Conservation (phyloP, 805 yeast genomes). For the Nakazawaea peltata region DNA sequence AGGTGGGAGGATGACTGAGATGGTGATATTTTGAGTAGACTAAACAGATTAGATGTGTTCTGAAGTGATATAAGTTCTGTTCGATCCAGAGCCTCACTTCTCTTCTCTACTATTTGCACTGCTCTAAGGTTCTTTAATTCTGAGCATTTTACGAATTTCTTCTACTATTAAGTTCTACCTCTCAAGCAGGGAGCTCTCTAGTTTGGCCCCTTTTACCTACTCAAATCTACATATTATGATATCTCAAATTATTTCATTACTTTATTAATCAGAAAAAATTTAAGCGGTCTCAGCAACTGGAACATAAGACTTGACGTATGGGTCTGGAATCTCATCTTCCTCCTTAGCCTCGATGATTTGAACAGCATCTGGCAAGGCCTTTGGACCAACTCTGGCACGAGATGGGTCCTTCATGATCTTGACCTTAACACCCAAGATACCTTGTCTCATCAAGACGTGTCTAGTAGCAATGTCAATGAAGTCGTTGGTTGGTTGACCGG, state of each 20-base stretch:
- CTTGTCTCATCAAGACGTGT: conserved; percentile 99
- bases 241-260: neutral
- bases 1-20: no score
- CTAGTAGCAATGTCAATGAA: conserved; percentile 98
- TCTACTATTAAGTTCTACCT: no score
- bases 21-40: no score
- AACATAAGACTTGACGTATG: conserved; percentile 74
- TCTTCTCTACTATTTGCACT: no score
- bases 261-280: neutral
- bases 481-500: conserved; percentile 99
- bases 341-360: conserved; percentile 91
- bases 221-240: neutral
- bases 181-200: no score
- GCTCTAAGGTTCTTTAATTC: no score
- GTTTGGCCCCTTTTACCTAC: no score
- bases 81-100: no score
- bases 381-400: conserved; percentile 76
- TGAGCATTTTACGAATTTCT: no score
- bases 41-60: no score
- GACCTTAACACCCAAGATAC: conserved; percentile 99
- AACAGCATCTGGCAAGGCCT: conserved; percentile 91
- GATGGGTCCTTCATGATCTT: conserved; percentile 99
- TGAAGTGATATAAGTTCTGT: no score
- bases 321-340: conserved; percentile 73
- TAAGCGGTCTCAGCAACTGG: conserved; percentile 23